phyloP scores from a whole-genome alignment of 2,329 filamentous ascomycete species.

The Talaromyces funiculosus region DNA sequence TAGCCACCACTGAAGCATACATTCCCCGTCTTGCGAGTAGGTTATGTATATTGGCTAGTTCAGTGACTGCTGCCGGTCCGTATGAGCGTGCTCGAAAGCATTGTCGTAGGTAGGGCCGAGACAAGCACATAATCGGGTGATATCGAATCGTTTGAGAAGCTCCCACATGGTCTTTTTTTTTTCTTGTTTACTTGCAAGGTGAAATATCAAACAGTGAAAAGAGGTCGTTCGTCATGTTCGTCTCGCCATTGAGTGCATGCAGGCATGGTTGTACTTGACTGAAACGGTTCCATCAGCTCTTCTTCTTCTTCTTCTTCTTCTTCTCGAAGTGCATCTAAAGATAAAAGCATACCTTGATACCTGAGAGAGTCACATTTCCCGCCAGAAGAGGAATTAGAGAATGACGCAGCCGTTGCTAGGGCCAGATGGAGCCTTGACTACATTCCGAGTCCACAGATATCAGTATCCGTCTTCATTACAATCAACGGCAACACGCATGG shows the following conservation, averaged over 20 bases:
- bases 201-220: background rate
- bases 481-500: background rate
- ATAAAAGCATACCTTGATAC: background rate
- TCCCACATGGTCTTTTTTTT: background rate
- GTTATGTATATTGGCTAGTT: too few relatives aligned
- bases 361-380: background rate
- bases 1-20: background rate
- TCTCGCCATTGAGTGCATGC: background rate
- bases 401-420: slow-evolving; percentile 3
- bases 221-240: background rate
- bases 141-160: background rate
- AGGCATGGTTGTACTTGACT: background rate
- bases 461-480: background rate
- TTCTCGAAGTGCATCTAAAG: background rate
- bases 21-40: background rate
- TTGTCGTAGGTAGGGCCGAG: background rate
- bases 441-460: background rate
- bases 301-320: too few relatives aligned
- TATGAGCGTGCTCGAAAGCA: background rate
- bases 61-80: background rate
- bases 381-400: background rate
- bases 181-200: too few relatives aligned
- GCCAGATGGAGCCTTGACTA: slow-evolving; percentile 1
- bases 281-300: background rate
- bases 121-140: background rate